phyloP scores from a whole-genome alignment of 2,329 filamentous ascomycete species.

The Trichophyton rubrum region DNA sequence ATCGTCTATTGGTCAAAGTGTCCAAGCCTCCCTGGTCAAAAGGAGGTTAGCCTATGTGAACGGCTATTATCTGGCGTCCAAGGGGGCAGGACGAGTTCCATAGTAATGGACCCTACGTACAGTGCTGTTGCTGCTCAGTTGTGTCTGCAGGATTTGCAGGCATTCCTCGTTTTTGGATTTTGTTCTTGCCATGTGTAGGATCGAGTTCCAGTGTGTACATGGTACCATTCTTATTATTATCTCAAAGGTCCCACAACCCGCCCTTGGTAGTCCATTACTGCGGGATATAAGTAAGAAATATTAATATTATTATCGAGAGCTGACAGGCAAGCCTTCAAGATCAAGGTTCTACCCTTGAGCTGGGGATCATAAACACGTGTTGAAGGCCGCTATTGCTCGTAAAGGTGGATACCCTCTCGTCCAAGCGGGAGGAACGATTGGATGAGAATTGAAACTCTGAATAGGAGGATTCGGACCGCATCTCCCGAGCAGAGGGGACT shows the following conservation, averaged over 20 bases:
- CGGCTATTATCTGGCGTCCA: not conserved
- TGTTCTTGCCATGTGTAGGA: not conserved
- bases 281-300: not conserved
- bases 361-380: slow-evolving; percentile 5
- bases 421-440: not conserved
- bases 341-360: slow-evolving; percentile 5
- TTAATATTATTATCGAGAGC: not conserved
- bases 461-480: slow-evolving; percentile 1
- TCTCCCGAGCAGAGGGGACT: not conserved
- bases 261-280: not conserved
- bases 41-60: not conserved
- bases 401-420: not conserved
- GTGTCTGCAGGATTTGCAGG: not conserved
- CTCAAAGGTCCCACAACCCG: not conserved
- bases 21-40: not conserved
- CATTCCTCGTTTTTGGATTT: not conserved
- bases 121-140: not conserved
- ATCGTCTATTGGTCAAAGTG: not conserved
- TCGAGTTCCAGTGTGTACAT: not conserved
- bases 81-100: not conserved
- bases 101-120: not conserved
- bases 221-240: not conserved
- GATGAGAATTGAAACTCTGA: not conserved
- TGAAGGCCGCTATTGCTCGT: not conserved
- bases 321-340: slow-evolving; percentile 2